Percentiles rank a stretch among this genome's conserved stretches.
Evolutionary conservation across 2,329 filamentous ascomycete genomes (phyloP).

Genomic region (Aaosphaeria pasadenensis): DNA sequence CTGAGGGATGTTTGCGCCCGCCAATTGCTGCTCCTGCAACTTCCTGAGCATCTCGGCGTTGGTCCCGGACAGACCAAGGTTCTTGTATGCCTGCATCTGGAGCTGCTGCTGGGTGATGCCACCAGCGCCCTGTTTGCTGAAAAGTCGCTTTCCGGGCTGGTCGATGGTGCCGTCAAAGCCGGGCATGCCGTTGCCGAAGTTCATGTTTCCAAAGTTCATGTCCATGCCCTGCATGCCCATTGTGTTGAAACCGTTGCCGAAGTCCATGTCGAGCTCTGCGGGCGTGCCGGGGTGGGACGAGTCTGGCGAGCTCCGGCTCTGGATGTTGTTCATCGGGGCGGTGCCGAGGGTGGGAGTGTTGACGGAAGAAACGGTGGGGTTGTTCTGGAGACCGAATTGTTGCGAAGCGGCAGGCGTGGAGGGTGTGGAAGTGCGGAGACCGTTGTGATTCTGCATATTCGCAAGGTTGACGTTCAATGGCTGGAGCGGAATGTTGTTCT

Average conservation of each 20-base stretch:
- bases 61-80: conserved; percentile 63
- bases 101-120: conserved; percentile 59
- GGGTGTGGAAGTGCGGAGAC: conserved; percentile 79
- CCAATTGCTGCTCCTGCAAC: conserved; percentile 63
- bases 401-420: conserved; percentile 72
- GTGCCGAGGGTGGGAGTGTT: conserved; percentile 90
- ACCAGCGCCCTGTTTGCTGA: conserved; percentile 74
- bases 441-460: conserved; percentile 67
- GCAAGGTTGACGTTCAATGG: conserved; percentile 80
- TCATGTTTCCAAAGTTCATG: conserved; percentile 34
- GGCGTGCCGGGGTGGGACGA: conserved; percentile 69
- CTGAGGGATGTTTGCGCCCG: conserved; percentile 42
- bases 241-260: conserved; percentile 48
- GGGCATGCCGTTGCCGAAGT: conserved; percentile 40
- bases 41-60: conserved; percentile 65
- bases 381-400: conserved; percentile 76
- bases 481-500: conserved; percentile 56
- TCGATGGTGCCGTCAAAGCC: conserved; percentile 63
- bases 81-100: conserved; percentile 66
- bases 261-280: conserved; percentile 71
- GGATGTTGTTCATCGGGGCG: conserved; percentile 63
- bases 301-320: conserved; percentile 60
- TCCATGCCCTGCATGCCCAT: conserved; percentile 34
- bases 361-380: conserved; percentile 94
- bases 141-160: conserved; percentile 90